Conservation (phyloP, 2,329 filamentous ascomycete species). For the Xylariaceae sp. region DNA sequence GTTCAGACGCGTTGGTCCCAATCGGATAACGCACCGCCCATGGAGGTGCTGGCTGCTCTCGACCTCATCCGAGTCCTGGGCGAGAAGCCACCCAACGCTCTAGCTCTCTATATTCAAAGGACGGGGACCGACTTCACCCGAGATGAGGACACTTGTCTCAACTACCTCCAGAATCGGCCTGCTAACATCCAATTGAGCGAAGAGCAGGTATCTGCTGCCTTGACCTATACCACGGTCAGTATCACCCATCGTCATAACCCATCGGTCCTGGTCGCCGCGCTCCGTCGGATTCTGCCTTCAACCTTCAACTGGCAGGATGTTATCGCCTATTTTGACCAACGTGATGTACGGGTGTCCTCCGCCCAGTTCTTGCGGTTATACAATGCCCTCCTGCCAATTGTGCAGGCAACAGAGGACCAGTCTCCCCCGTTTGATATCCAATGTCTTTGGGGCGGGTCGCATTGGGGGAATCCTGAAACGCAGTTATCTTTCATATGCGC, state of each 20-base stretch:
- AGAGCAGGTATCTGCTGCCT: constrained; percentile 74
- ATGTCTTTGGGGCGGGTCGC: constrained; percentile 74
- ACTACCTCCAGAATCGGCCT: constrained; percentile 51
- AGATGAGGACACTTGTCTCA: constrained; percentile 63
- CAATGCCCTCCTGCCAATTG: constrained; percentile 69
- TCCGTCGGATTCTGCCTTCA: constrained; percentile 58
- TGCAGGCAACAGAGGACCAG: constrained; percentile 49
- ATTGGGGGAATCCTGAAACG: constrained; percentile 80
- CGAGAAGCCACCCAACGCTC: constrained; percentile 51
- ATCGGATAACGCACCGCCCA: constrained; percentile 61
- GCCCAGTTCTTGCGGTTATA: constrained; percentile 79
- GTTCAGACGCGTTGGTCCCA: constrained; percentile 65
- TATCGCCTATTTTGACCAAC: constrained; percentile 75
- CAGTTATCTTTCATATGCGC: constrained; percentile 92
- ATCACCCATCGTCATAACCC: constrained; percentile 52
- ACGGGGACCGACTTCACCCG: constrained; percentile 71
- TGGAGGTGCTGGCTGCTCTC: constrained; percentile 65
- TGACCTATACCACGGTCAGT: constrained; percentile 63
- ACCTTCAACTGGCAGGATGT: constrained; percentile 69
- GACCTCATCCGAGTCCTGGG: constrained; percentile 64
- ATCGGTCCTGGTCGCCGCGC: constrained; percentile 54
- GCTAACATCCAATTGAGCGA: constrained; percentile 63
- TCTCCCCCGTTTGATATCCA: constrained; percentile 71
- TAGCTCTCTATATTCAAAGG: constrained; percentile 67
- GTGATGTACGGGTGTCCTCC: constrained; percentile 69